Conservation (phyloP, 2,329 filamentous ascomycete genomes). For the Pyricularia sp. region DNA sequence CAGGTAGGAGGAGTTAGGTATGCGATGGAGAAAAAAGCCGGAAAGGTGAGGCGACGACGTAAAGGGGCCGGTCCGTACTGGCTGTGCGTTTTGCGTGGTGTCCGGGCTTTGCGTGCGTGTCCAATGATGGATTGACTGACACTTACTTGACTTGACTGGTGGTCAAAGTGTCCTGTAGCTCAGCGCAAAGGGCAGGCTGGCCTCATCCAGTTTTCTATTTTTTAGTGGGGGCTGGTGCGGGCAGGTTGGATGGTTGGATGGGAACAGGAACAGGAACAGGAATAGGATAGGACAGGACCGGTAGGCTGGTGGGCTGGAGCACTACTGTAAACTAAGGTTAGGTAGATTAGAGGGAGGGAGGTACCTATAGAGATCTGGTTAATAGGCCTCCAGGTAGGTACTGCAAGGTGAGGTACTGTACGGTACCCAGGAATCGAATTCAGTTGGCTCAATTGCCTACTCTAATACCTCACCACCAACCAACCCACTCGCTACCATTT, state of each 20-base stretch:
- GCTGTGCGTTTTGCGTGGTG: neutral
- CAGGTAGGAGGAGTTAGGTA: neutral
- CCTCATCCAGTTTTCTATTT: neutral
- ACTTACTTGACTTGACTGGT: neutral
- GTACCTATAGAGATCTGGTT: neutral
- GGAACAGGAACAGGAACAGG: too few species aligned
- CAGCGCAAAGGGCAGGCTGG: neutral
- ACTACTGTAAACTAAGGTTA: neutral
- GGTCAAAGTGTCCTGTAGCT: neutral
- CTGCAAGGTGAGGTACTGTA: too few species aligned
- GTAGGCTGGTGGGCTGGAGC: neutral
- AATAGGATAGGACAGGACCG: too few species aligned
- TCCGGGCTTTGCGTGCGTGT: neutral
- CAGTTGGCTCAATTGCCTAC: neutral
- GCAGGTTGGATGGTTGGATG: neutral
- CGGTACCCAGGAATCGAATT: neutral
- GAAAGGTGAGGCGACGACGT: neutral
- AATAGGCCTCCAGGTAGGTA: neutral
- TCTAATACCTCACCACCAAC: neutral
- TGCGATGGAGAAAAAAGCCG: neutral
- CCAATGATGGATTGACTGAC: neutral
- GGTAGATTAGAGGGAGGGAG: neutral
- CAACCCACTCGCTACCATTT: neutral
- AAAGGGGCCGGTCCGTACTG: neutral
- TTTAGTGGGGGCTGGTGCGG: conserved; percentile 2